Evolutionary conservation across 495 filamentous ascomycete species (phyloP), one percentile per base, ranked within the genome.

Genomic region (Penicillium pancosmium): DNA sequence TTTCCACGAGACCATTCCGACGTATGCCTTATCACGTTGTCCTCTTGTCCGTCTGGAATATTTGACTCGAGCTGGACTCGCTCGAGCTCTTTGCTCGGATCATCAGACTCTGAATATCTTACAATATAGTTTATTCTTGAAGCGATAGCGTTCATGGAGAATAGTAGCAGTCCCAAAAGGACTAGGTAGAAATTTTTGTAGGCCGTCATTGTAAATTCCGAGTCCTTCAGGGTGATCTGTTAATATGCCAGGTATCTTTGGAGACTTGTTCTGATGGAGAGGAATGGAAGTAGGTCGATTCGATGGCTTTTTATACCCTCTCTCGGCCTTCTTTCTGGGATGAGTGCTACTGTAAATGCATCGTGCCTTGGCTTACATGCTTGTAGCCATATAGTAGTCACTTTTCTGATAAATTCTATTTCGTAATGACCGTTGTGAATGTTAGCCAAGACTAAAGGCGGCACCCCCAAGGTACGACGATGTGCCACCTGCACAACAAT

Each of bases 401-500:
- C 10, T 3, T 4, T 38, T 13, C 36, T n/a, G 36, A 0, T 38
- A 38, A 4, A 38, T 13, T 13, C 11, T 38, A n/a, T 38, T 38
- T 12, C 11, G 11, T 38, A n/a, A 9, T 38, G 11, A 4, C 3
- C 3, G 23, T 5, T 48, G 10, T 0, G 10, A 27, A n/a, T 21
- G 18, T 47, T 23, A 10, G 13, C 44, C 15, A 11, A 23, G 44
- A 47, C 21, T 23, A 9, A 47, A 23, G 15, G 8, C 44, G 7
- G 21, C 19, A 47, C 23, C 12, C 46, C 5, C 23, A 10, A 48
- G 21, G 46, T 48, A 48, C 23, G 46, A 48, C 46, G 8, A 27
- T 48, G 46, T 48, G 21, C 46, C 23, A 48, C 46, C 46, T 44
- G 78, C 1, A 44, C 16, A n/a, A 18, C 15, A n/a, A 44, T 44